Percentiles rank a stretch among this genome's conserved stretches.
phyloP scores from a whole-genome alignment of 768 basidiomycete species.

The Collybia mongolica region DNA sequence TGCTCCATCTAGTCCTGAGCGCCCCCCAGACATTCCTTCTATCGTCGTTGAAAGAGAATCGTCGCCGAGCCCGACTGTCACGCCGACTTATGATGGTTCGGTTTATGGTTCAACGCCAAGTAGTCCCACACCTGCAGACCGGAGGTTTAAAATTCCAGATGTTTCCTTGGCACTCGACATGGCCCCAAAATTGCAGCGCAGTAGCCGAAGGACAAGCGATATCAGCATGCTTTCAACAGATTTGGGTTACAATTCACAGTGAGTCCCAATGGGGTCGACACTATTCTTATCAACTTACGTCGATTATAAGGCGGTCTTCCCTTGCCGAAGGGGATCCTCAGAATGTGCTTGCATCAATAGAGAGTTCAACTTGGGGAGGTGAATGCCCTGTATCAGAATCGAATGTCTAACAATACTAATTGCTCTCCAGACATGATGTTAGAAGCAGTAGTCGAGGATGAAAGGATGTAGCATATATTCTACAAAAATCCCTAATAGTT shows the following conservation, averaged over 20 bases:
- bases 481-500: not conserved
- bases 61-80: slow-evolving; percentile 39
- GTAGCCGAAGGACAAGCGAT: slow-evolving; percentile 54
- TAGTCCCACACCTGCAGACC: slow-evolving; percentile 35
- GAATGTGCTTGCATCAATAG: slow-evolving; percentile 55
- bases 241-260: slow-evolving; percentile 47
- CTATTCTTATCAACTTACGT: slow-evolving; percentile 8
- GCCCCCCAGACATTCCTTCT: slow-evolving; percentile 56
- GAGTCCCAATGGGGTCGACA: not conserved
- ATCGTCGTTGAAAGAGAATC: slow-evolving; percentile 66
- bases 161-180: slow-evolving; percentile 45
- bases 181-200: slow-evolving; percentile 50
- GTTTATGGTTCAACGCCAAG: slow-evolving; percentile 22
- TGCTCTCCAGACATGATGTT: slow-evolving; percentile 33
- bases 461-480: slow-evolving; percentile 15
- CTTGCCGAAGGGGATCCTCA: slow-evolving; percentile 44
- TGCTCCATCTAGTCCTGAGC: not conserved
- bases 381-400: slow-evolving; percentile 19
- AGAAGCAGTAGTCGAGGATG: slow-evolving; percentile 45
- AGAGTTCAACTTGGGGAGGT: slow-evolving; percentile 76
- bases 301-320: slow-evolving; percentile 30
- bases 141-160: slow-evolving; percentile 40
- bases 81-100: slow-evolving; percentile 23
- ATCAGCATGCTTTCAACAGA: slow-evolving; percentile 60
- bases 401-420: too few relatives aligned